Percentiles rank a stretch among this genome's conserved stretches.
Conservation (phyloP, 176 grass and related monocot genomes). For the Paspalum vaginatum region DNA sequence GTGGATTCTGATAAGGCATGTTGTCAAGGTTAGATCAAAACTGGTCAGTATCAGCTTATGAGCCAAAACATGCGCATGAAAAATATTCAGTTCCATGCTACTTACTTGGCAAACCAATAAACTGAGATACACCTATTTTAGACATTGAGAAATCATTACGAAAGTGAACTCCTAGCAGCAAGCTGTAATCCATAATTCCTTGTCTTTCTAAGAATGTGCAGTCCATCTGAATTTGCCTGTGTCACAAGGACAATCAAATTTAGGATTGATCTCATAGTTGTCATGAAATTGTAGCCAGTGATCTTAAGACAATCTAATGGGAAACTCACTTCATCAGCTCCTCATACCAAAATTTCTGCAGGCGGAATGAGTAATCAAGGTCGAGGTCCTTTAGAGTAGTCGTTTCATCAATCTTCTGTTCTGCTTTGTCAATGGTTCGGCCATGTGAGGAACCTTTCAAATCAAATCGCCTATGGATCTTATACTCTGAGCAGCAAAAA, state of each 20-base stretch:
- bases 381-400: slow-evolving; percentile 75
- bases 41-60: not conserved
- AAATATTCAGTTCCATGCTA: not conserved
- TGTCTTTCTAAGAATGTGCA: slow-evolving; percentile 72
- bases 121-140: slow-evolving; percentile 49
- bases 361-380: slow-evolving; percentile 65
- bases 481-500: slow-evolving; percentile 72
- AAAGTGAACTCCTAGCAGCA: slow-evolving; percentile 76
- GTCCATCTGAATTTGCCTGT: slow-evolving; percentile 75
- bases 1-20: slow-evolving; percentile 47
- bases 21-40: slow-evolving; percentile 32
- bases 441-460: slow-evolving; percentile 79
- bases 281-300: not conserved
- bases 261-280: slow-evolving; percentile 16
- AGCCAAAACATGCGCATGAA: not conserved
- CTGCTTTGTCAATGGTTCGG: slow-evolving; percentile 60
- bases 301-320: slow-evolving; percentile 2
- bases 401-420: slow-evolving; percentile 58
- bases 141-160: slow-evolving; percentile 54
- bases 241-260: slow-evolving; percentile 6
- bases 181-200: slow-evolving; percentile 82
- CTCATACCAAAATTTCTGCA: slow-evolving; percentile 62
- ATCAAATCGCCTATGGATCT: slow-evolving; percentile 73
- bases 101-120: slow-evolving; percentile 63
- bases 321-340: slow-evolving; percentile 64